These are phyloP conservation scores for Fusarium veterinarium DNA, from an alignment of 2,329 filamentous ascomycete species.

Conservation along the genomic window DNA sequence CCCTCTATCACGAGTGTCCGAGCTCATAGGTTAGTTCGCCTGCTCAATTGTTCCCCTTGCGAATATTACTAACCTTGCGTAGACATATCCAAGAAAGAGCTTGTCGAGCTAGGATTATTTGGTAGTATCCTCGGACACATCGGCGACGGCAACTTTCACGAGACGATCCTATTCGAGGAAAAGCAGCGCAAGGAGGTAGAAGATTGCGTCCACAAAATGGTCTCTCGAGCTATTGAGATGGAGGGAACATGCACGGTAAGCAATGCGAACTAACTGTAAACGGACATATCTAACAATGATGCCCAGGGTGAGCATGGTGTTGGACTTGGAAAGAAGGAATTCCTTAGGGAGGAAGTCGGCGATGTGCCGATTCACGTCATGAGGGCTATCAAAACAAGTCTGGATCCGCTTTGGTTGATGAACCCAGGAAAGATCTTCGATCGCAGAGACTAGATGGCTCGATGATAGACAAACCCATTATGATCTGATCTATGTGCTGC, in stretches of 20 bases:
- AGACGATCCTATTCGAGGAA: conserved; percentile 89
- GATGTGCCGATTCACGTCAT: conserved; percentile 84
- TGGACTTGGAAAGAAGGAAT: conserved; percentile 87
- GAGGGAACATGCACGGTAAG: conserved; percentile 82
- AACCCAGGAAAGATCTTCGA: conserved; percentile 86
- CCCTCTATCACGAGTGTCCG: conserved; percentile 77
- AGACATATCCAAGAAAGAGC: conserved; percentile 88
- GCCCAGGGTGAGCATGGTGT: conserved; percentile 79
- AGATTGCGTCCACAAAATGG: conserved; percentile 87
- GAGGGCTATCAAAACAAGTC: conserved; percentile 80
- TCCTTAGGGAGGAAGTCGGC: conserved; percentile 81
- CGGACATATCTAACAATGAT: not conserved
- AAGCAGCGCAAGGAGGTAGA: conserved; percentile 81
- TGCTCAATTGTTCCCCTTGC: rapidly evolving
- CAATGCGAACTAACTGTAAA: rapidly evolving
- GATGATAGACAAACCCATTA: rapidly evolving
- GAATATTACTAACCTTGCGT: rapidly evolving
- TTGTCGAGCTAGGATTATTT: conserved; percentile 86
- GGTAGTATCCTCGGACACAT: conserved; percentile 90
- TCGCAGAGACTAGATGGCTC: rapidly evolving
- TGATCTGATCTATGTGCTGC: not conserved
- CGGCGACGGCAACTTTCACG: conserved; percentile 94
- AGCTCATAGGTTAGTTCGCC: conserved; percentile 61
- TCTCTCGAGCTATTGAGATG: conserved; percentile 90
- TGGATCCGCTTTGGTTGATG: conserved; percentile 89